Evolutionary conservation across 2,329 filamentous ascomycete genomes (phyloP).

Genomic region (Calonectria henricotiae): DNA sequence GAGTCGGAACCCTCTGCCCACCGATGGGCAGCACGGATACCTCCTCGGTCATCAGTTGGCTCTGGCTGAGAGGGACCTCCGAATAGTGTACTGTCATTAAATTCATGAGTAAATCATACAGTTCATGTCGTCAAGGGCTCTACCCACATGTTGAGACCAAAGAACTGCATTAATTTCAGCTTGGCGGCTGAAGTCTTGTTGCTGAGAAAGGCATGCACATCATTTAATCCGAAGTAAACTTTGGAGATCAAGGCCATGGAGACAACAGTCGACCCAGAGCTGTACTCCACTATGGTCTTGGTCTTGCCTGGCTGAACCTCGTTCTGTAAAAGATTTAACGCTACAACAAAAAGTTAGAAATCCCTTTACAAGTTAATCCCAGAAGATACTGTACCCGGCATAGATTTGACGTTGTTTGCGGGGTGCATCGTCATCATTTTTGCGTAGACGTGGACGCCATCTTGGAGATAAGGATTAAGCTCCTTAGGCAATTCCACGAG

Average conservation of each 20-base stretch:
- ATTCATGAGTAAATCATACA: neutral
- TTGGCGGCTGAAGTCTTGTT: slow-evolving; percentile 7
- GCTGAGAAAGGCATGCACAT: slow-evolving; percentile 53
- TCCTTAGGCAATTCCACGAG: slow-evolving; percentile 73
- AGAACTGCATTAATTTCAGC: slow-evolving; percentile 9
- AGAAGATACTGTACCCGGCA: slow-evolving; percentile 70
- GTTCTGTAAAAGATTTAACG: neutral
- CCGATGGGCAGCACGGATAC: neutral
- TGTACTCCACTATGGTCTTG: slow-evolving; percentile 72
- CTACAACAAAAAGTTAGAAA: neutral
- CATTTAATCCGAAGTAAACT: slow-evolving; percentile 67
- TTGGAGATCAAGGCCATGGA: slow-evolving; percentile 72
- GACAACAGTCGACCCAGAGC: slow-evolving; percentile 75
- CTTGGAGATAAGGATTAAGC: slow-evolving; percentile 71
- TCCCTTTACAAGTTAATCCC: slow-evolving; percentile 36
- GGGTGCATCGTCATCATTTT: slow-evolving; percentile 79
- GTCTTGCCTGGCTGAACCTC: slow-evolving; percentile 55
- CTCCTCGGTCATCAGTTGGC: neutral
- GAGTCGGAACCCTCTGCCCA: neutral
- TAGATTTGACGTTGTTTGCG: slow-evolving; percentile 76
- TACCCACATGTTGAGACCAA: slow-evolving; percentile 6
- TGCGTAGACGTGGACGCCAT: slow-evolving; percentile 76
- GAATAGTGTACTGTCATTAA: neutral
- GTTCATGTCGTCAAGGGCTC: too few species aligned
- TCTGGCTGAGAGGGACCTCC: slow-evolving; percentile 13